phyloP scores from a whole-genome alignment of 2,329 filamentous ascomycete genomes.

The Aspergillus luchuensis region DNA sequence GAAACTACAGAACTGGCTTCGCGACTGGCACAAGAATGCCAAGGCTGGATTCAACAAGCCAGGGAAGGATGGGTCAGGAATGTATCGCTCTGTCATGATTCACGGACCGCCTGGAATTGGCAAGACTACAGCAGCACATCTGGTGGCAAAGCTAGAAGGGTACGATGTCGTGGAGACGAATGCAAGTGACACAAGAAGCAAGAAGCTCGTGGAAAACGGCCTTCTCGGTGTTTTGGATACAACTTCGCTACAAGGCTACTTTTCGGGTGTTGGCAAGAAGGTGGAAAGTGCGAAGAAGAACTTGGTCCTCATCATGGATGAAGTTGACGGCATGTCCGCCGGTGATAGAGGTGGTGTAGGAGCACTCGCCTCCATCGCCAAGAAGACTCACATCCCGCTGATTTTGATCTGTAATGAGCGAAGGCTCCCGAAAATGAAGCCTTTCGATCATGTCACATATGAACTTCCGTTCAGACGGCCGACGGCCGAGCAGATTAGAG shows the following conservation, averaged over 20 bases:
- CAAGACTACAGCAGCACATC: slow-evolving; percentile 94
- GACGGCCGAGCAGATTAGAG: slow-evolving; percentile 86
- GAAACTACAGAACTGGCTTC: slow-evolving; percentile 84
- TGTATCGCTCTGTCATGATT: slow-evolving; percentile 86
- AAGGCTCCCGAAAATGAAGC: slow-evolving; percentile 93
- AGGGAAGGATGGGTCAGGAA: slow-evolving; percentile 81
- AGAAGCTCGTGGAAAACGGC: slow-evolving; percentile 87
- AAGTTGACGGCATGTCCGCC: slow-evolving; percentile 98
- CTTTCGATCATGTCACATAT: slow-evolving; percentile 83
- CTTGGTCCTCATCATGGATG: slow-evolving; percentile 95
- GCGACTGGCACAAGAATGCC: slow-evolving; percentile 75
- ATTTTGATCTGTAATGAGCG: slow-evolving; percentile 98
- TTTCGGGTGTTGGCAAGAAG: slow-evolving; percentile 77
- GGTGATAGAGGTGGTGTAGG: slow-evolving; percentile 95
- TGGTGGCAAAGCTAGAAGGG: slow-evolving; percentile 88
- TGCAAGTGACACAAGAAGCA: slow-evolving; percentile 92
- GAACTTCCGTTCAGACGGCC: slow-evolving; percentile 88
- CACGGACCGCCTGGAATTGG: slow-evolving; percentile 95
- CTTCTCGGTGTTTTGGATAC: slow-evolving; percentile 92
- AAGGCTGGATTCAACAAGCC: slow-evolving; percentile 79
- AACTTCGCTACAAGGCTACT: slow-evolving; percentile 87
- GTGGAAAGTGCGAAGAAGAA: slow-evolving; percentile 85
- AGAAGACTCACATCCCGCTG: slow-evolving; percentile 89
- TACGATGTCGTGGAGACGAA: slow-evolving; percentile 95
- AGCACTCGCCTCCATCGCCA: slow-evolving; percentile 89